Evolutionary conservation across 2,329 filamentous ascomycete genomes (phyloP).

Genomic region (Lachnellula subtilissima): DNA sequence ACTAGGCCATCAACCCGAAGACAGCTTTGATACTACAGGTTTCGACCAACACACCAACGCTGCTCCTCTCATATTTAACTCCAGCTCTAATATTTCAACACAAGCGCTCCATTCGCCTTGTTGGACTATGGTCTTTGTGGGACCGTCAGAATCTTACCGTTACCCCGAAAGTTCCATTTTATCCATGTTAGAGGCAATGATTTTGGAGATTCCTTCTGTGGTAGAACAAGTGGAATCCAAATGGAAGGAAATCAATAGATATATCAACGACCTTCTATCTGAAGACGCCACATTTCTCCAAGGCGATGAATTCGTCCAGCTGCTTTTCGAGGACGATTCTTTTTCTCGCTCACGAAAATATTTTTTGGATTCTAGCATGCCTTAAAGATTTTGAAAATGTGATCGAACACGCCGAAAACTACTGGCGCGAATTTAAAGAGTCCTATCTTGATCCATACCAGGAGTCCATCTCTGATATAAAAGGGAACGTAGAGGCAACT

Average conservation of each 20-base stretch:
- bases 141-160: neutral
- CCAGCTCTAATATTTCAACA: neutral
- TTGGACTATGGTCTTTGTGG: neutral
- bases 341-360: neutral
- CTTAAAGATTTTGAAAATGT: neutral
- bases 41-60: too few species aligned
- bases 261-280: neutral
- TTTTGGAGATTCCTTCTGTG: neutral
- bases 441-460: neutral
- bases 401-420: neutral
- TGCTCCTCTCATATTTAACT: neutral
- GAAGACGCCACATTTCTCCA: neutral
- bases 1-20: neutral
- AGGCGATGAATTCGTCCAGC: neutral
- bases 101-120: neutral
- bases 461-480: neutral
- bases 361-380: neutral
- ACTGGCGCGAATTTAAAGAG: neutral
- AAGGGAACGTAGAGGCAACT: neutral
- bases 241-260: neutral
- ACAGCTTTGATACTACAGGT: too few species aligned
- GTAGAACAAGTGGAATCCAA: neutral
- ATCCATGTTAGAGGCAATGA: neutral
- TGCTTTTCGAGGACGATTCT: neutral
- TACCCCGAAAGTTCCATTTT: too few species aligned